These are phyloP conservation scores for Ophiocordyceps camponoti-leonardi DNA, from an alignment of 2,329 filamentous ascomycete genomes.

Conservation along the genomic window DNA sequence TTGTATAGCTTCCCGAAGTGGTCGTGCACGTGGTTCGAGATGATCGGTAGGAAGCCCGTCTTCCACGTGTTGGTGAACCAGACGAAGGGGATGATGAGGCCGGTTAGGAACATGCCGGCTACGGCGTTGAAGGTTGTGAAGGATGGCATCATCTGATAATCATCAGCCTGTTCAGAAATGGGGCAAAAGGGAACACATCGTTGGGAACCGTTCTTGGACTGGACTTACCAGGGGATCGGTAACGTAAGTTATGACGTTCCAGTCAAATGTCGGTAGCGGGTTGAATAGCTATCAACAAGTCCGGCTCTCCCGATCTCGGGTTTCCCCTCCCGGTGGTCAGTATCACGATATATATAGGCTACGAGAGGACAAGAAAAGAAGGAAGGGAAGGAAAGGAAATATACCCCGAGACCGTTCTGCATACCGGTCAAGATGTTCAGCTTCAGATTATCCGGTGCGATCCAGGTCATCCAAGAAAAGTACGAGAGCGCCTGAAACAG, in stretches of 20 bases:
- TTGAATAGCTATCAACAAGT: constrained; percentile 12
- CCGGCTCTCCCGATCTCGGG: background rate
- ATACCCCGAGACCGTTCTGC: constrained; percentile 22
- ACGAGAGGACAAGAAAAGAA: no score
- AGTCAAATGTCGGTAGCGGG: constrained; percentile 28
- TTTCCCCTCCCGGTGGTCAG: no score
- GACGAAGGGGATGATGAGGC: constrained; percentile 35
- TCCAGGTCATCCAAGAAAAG: constrained; percentile 42
- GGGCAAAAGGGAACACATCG: no score
- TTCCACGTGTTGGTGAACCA: constrained; percentile 44
- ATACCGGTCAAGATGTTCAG: constrained; percentile 25
- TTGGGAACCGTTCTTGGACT: no score
- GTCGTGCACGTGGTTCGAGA: constrained; percentile 32
- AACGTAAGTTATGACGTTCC: constrained; percentile 26
- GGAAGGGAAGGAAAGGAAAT: no score
- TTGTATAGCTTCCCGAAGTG: constrained; percentile 30
- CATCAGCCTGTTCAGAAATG: background rate
- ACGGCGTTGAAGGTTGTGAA: constrained; percentile 46
- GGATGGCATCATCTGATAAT: constrained; percentile 24
- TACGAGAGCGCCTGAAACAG: constrained; percentile 32
- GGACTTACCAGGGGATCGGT: constrained; percentile 18
- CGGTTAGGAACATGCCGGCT: constrained; percentile 35
- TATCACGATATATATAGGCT: no score
- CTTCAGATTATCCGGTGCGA: constrained; percentile 26
- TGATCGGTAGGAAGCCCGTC: constrained; percentile 35